Evolutionary conservation across 2,329 filamentous ascomycete species (phyloP), one percentile per base, ranked within the genome.

Genomic region (Botrytis cinerea): DNA sequence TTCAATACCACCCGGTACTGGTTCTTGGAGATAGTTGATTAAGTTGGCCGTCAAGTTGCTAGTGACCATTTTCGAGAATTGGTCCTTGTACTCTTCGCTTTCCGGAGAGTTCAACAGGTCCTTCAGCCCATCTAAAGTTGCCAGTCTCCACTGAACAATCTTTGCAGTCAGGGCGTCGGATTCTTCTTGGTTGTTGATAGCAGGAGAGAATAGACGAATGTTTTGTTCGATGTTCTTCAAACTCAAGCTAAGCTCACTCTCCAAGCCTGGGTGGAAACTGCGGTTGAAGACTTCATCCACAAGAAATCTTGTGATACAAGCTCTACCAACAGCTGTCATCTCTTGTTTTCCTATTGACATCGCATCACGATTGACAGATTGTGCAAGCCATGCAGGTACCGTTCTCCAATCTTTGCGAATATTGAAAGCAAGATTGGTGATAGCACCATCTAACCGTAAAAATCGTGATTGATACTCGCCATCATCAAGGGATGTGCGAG

Each of bases 261-360:
- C 94, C 20, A 99, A 87, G 16, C 91, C 91, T 0, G 96, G 96
- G 80, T 99, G 96, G 84, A 99, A 98, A 82, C 92, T 95, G 71
- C 91, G 91, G 81, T 97, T 91, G 81, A 98, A 97, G 61, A 98
- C 89, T 80, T 97, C 93, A 64, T 97, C 93, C 38, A 95, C 91
- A 9, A 99, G 84, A 94, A 95, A 99, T 74, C 91, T 89, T 43
- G 93, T 93, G 78, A 99, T 94, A 76, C 95, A 90, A 20, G 95
- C 94, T 71, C 95, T 90, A 25, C 96, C 96, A 38, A 97, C 92
- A 8, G 95, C 95, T 10, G 94, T 98, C 96, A 99, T 99, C 83
- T 99, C 96, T 82, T 98, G 95, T 80, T 95, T 97, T 75, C 95
- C 96, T 16, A 92, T 94, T 78, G 91, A 89, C 71, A 97, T 87